A percentile compares a stretch with the other conserved stretches of the same genome.
Conservation (phyloP, 768 basidiomycete genomes). For the Gelatoporia subvermispora region DNA sequence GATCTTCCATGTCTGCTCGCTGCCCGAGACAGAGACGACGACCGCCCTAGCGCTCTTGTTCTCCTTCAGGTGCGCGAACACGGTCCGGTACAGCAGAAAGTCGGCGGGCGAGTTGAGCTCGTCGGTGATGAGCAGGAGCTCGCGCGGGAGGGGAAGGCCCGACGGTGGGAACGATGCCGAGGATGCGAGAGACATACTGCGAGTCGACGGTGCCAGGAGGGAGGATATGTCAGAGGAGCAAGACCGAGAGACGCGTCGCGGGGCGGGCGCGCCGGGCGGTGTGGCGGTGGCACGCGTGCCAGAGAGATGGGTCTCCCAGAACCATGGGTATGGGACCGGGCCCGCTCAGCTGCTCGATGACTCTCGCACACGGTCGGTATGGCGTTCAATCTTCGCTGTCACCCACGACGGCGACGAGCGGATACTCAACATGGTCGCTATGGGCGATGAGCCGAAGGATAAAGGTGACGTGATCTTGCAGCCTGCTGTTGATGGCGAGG, state of each 20-base stretch:
- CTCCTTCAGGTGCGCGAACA: constrained; percentile 49
- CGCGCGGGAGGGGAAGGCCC: constrained; percentile 43
- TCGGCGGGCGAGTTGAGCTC: constrained; percentile 67
- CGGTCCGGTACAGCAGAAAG: constrained; percentile 57
- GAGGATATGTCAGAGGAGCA: too few species aligned
- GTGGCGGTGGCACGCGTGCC: too few species aligned
- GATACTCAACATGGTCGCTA: neutral
- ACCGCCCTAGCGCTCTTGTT: constrained; percentile 33
- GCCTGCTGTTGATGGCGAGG: constrained; percentile 16
- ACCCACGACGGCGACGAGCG: too few species aligned
- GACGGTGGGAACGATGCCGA: constrained; percentile 40
- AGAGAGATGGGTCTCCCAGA: too few species aligned
- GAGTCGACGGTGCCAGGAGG: too few species aligned
- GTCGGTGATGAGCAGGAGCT: constrained; percentile 63
- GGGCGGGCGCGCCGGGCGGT: too few species aligned
- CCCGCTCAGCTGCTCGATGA: too few species aligned
- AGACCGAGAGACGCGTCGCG: too few species aligned
- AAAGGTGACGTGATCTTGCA: constrained; percentile 18
- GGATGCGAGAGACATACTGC: too few species aligned
- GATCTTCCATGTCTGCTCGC: constrained; percentile 55
- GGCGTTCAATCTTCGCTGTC: too few species aligned
- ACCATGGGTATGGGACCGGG: too few species aligned
- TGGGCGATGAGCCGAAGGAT: constrained; percentile 12
- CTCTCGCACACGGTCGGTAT: too few species aligned
- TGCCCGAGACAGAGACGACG: constrained; percentile 56